Base-by-base conservation (phyloP, 106 monocot genomes). In the Dendrobium nobile region DNA sequence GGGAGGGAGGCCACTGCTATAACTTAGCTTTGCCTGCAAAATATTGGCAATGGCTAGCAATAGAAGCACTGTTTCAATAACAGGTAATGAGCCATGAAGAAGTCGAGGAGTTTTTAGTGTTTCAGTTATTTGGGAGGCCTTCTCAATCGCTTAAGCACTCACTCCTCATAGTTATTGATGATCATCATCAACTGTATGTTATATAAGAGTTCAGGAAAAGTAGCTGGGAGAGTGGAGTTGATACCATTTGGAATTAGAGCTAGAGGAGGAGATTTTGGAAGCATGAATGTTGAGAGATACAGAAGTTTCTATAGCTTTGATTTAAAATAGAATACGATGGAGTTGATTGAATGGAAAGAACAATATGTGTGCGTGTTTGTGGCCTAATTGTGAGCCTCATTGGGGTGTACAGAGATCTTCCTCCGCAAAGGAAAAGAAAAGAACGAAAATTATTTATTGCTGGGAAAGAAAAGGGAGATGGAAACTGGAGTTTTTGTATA, bases 11-110 rank as follows among this genome's bases (percentile, higher is more conserved):
- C 86, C 2, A 90, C 91, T 1, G 91, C 95, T 0, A 79, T 99
- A 9, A 79, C 80, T 77, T 95, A 55, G 85, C 95, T 33, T 28
- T 99, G 78, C 86, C 91, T 22, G 82, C 89, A 19, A 95, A 82
- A n/a, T n/a, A 73, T 79, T 99, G 27, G 84, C 79, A 58, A 87
- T 89, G 84, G 95, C 88, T 0, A n/a, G 89, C 87, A 0, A 75
- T 85, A 19, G 95, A 99, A 81, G 90, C 95, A 1, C 77, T 99
- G 84, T 99, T 99, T 79, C 91, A 95, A 54, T 83, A n/a, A 85
- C 83, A 85, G 91, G 26, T 95, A 24, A 43, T 80, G 72, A 80
- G 54, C 83, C 88, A 20, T 92, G 81, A 64, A 44, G 40, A 6
- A 16, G 11, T 44, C 24, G 17, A 61, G 79, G 18, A 68, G 10